Percentiles rank a stretch among this genome's conserved stretches.
Conservation (phyloP, 306 rosid species). For the Citrullus mucosospermus region DNA sequence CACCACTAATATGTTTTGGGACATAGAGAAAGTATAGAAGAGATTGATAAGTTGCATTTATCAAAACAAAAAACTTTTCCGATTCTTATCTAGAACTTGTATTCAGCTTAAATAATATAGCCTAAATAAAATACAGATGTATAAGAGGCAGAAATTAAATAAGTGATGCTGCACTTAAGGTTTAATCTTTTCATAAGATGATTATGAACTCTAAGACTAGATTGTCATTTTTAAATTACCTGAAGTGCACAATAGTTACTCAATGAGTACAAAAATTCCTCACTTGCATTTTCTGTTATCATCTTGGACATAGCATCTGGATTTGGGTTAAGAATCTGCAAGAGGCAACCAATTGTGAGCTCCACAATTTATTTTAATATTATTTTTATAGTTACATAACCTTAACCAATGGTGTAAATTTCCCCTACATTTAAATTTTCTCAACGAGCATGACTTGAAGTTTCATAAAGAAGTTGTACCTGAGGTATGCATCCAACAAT, state of each 20-base stretch:
- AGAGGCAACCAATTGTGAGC: constrained; percentile 10
- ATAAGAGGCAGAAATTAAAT: not conserved
- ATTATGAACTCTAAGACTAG: not conserved
- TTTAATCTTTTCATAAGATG: not conserved
- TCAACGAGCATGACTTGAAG: not conserved
- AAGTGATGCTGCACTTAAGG: not conserved
- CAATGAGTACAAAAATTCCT: constrained; percentile 75
- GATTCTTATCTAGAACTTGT: constrained; percentile 1
- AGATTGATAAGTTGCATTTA: not conserved
- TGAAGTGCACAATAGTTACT: constrained; percentile 99
- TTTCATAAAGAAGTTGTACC: constrained; percentile 32
- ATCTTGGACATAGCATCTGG: constrained; percentile 98
- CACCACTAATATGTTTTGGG: not conserved
- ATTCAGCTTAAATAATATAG: not conserved
- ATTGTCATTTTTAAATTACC: constrained; percentile 24
- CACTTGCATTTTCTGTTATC: constrained; percentile 98
- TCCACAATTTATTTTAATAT: not conserved
- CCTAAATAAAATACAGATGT: not conserved
- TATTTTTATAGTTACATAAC: not conserved
- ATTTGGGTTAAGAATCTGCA: constrained; percentile 96
- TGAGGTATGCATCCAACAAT: constrained; percentile 99
- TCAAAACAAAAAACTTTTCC: not conserved
- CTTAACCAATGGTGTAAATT: not conserved
- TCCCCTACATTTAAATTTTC: not conserved
- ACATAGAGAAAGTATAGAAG: not conserved